phyloP scores from a whole-genome alignment of 768 basidiomycete species.

The Lentinula aciculospora region DNA sequence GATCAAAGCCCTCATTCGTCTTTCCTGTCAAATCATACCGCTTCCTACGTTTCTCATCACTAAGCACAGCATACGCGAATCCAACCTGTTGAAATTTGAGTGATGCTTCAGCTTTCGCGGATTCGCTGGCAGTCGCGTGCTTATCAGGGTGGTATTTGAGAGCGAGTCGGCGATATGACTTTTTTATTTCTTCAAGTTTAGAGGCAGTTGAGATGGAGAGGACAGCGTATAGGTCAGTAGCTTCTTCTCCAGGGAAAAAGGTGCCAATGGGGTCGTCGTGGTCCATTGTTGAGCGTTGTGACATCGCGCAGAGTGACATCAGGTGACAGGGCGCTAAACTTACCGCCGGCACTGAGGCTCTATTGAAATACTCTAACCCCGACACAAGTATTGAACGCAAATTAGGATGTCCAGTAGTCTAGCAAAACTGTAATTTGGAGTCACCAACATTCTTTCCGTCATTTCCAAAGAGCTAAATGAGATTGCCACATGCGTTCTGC shows the following conservation, averaged over 20 bases:
- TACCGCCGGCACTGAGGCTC: too few species aligned
- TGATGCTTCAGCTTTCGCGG: constrained; percentile 61
- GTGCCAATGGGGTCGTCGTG: constrained; percentile 64
- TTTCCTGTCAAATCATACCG: constrained; percentile 83
- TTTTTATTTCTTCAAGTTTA: constrained; percentile 64
- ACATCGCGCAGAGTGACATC: constrained; percentile 7
- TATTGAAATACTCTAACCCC: too few species aligned
- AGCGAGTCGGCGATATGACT: constrained; percentile 80
- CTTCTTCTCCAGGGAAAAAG: constrained; percentile 72
- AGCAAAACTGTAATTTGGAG: background rate
- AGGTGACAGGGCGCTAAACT: constrained; percentile 6
- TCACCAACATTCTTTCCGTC: background rate
- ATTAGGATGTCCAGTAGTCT: background rate
- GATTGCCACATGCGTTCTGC: constrained; percentile 16
- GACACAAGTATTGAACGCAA: background rate
- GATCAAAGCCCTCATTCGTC: constrained; percentile 73
- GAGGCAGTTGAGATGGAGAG: constrained; percentile 53
- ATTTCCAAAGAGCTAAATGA: background rate
- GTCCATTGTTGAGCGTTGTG: constrained; percentile 45
- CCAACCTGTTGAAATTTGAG: constrained; percentile 88
- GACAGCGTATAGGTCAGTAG: constrained; percentile 74
- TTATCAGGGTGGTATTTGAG: constrained; percentile 90
- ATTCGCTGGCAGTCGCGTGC: constrained; percentile 54
- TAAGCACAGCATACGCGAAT: constrained; percentile 86
- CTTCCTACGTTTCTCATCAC: constrained; percentile 68